Percentiles rank a stretch among this genome's conserved stretches.
phyloP scores from a whole-genome alignment of 2,329 filamentous ascomycete species.

The Arthroderma uncinatum region DNA sequence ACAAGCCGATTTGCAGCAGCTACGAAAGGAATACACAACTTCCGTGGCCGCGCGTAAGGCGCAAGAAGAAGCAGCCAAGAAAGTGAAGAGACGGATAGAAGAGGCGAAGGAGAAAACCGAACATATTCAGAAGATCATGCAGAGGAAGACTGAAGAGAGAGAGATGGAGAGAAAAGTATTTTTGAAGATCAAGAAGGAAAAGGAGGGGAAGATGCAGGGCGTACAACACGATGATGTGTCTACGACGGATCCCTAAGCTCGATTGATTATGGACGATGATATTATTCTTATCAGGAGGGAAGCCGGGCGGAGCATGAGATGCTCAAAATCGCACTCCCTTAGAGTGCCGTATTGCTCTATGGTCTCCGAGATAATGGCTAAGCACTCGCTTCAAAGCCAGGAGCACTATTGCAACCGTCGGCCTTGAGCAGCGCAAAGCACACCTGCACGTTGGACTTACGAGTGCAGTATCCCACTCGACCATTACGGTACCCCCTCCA shows the following conservation, averaged over 20 bases:
- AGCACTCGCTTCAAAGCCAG: neutral
- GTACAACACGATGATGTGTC: neutral
- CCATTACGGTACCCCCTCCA: neutral
- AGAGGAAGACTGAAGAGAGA: slow-evolving; percentile 34
- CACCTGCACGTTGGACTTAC: neutral
- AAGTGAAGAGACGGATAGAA: slow-evolving; percentile 29
- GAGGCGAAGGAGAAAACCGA: slow-evolving; percentile 30
- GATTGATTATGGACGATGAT: neutral
- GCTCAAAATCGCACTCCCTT: neutral
- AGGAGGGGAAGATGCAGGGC: slow-evolving; percentile 16
- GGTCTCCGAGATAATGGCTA: neutral
- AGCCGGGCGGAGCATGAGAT: neutral
- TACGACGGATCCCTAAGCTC: neutral
- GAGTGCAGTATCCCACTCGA: neutral
- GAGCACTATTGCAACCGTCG: neutral
- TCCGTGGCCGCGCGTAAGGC: slow-evolving; percentile 27
- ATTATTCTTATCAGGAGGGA: neutral
- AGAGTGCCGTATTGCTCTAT: neutral
- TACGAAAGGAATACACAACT: slow-evolving; percentile 29
- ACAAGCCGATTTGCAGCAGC: slow-evolving; percentile 23
- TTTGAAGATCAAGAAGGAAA: slow-evolving; percentile 33
- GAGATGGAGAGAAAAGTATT: slow-evolving; percentile 34
- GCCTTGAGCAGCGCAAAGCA: neutral
- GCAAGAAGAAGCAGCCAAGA: slow-evolving; percentile 29
- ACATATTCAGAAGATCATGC: slow-evolving; percentile 30